A percentile compares a stretch with the other conserved stretches of the same genome.
These are phyloP conservation scores for Plasmodium knowlesi DNA, from an alignment of 169 alveolate genomes.

Conservation along the genomic window DNA sequence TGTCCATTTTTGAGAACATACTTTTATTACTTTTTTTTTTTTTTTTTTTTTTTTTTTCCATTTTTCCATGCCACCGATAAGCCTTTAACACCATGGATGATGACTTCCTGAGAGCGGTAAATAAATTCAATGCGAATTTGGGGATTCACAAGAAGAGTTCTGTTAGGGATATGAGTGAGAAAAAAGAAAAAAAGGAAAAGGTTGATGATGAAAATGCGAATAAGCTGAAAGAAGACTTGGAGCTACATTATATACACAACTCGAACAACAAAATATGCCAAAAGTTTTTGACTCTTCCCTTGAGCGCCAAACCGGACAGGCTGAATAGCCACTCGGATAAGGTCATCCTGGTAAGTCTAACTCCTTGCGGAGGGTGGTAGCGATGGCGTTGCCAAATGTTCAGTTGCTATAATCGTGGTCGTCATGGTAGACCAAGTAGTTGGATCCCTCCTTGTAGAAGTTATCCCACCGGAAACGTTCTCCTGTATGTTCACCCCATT, in stretches of 20 bases:
- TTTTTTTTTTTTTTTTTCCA: neutral
- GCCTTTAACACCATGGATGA: constrained; percentile 33
- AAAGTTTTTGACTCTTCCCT: constrained; percentile 45
- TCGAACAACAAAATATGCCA: constrained; percentile 69
- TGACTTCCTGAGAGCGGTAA: constrained; percentile 58
- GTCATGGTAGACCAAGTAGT: neutral
- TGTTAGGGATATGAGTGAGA: neutral
- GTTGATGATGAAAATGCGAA: neutral
- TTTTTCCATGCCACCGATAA: neutral
- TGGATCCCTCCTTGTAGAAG: neutral
- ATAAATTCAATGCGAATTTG: constrained; percentile 49
- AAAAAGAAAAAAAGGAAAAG: neutral
- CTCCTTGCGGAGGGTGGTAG: neutral
- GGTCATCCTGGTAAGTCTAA: constrained; percentile 40
- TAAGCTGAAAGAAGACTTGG: constrained; percentile 60
- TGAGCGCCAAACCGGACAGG: constrained; percentile 23
- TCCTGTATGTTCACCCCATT: neutral
- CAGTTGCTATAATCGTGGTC: neutral
- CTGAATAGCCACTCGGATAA: constrained; percentile 50
- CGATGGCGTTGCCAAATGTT: neutral
- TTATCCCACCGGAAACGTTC: neutral
- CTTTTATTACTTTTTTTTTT: too few species aligned
- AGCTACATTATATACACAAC: constrained; percentile 54
- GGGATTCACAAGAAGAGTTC: constrained; percentile 4
- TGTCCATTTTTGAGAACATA: neutral